Conservation (phyloP, 441 rosid genomes). For the Erysimum cheiri region DNA sequence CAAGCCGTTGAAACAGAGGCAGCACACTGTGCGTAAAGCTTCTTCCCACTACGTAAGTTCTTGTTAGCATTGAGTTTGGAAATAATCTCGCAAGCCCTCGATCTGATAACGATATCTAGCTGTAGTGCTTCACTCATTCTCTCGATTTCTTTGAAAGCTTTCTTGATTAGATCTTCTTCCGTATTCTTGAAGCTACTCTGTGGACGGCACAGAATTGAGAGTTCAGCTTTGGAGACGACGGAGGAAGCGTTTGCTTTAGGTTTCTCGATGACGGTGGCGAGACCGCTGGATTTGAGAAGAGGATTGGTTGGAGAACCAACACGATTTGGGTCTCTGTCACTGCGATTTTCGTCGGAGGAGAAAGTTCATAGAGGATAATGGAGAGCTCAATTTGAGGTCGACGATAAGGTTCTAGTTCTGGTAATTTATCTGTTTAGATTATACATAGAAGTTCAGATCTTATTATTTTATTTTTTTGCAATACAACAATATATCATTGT, state of each 20-base stretch:
- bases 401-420: no score
- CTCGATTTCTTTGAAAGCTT: conserved; percentile 17
- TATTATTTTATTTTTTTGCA: no score
- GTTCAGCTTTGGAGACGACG: background rate
- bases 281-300: conserved; percentile 28
- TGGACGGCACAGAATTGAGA: background rate
- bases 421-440: no score
- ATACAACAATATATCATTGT: no score
- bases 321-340: conserved; percentile 24
- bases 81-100: conserved; percentile 38
- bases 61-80: background rate
- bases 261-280: conserved; percentile 20
- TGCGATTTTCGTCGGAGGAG: background rate
- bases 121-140: background rate
- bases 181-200: conserved; percentile 1
- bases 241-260: conserved; percentile 16
- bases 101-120: background rate
- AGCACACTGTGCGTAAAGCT: conserved; percentile 14
- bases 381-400: no score
- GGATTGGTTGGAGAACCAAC: conserved; percentile 35
- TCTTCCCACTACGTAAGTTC: conserved; percentile 7
- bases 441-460: no score
- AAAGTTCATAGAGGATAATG: background rate
- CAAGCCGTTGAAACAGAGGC: conserved; percentile 40
- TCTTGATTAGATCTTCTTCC: conserved; percentile 18